Evolutionary conservation across 2,329 filamentous ascomycete species (phyloP).

Genomic region (Simplicillium sp.): DNA sequence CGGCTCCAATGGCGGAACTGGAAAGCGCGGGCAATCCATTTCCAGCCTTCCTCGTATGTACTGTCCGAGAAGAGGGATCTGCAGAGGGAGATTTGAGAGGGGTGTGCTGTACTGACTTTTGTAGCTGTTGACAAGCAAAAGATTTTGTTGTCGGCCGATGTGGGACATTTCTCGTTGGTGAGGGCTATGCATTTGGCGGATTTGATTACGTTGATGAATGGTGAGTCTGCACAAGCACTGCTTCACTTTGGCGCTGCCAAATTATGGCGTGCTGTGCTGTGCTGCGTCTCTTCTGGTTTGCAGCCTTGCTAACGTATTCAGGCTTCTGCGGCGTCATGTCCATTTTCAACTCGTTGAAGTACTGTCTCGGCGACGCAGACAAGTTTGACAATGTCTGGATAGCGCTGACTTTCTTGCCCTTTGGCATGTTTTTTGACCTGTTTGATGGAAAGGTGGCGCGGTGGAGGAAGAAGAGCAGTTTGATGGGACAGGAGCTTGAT

Average conservation of each 20-base stretch:
- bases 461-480: constrained; percentile 91
- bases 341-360: constrained; percentile 88
- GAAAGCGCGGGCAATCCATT: no score
- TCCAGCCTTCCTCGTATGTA: constrained; percentile 18
- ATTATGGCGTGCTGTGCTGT: not conserved
- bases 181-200: constrained; percentile 70
- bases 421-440: constrained; percentile 94
- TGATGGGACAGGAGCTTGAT: constrained; percentile 97
- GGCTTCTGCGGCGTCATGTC: constrained; percentile 90
- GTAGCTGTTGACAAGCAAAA: constrained; percentile 67
- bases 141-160: constrained; percentile 57
- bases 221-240: constrained; percentile 28
- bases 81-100: no score
- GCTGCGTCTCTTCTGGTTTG: not conserved
- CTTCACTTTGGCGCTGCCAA: no score
- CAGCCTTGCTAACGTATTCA: constrained; percentile 4
- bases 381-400: constrained; percentile 65
- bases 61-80: no score
- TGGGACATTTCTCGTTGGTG: constrained; percentile 64
- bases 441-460: constrained; percentile 95
- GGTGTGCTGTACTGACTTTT: no score
- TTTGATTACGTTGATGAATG: constrained; percentile 74
- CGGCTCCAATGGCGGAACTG: constrained; percentile 12
- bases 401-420: constrained; percentile 79
- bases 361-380: constrained; percentile 66